A percentile compares a stretch with the other conserved stretches of the same genome.
Evolutionary conservation across 495 filamentous ascomycete species (phyloP).

Genomic region (Symbiotaphrina buchneri): DNA sequence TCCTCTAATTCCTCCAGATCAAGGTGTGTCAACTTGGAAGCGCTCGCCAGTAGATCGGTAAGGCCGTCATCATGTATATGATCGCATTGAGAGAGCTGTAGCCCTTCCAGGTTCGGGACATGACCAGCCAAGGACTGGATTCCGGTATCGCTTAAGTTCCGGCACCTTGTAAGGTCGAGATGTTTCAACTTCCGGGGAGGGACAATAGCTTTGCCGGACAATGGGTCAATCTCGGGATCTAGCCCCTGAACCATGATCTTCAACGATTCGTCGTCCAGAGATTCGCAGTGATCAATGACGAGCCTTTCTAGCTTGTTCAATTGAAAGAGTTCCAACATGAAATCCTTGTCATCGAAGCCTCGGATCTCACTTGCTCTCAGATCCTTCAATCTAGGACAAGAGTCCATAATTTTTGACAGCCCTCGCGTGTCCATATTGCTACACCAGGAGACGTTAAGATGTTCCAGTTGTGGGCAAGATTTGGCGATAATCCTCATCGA

Average conservation of each 20-base stretch:
- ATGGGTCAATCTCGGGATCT: conserved; percentile 50
- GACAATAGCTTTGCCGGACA: conserved; percentile 54
- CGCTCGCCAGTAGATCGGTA: conserved; percentile 45
- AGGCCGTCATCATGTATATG: conserved; percentile 53
- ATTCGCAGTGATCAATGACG: conserved; percentile 51
- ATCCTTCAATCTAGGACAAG: conserved; percentile 52
- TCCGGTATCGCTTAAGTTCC: conserved; percentile 43
- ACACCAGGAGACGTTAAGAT: conserved; percentile 84
- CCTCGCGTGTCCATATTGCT: conserved; percentile 63
- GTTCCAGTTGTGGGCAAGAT: conserved; percentile 59
- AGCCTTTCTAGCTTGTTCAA: conserved; percentile 65
- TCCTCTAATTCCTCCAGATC: conserved; percentile 72
- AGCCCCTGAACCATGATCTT: conserved; percentile 48
- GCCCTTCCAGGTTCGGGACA: conserved; percentile 57
- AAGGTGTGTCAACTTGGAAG: conserved; percentile 58
- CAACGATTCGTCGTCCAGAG: conserved; percentile 51
- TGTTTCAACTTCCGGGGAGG: conserved; percentile 63
- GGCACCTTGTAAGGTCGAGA: conserved; percentile 56
- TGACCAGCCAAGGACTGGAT: conserved; percentile 44
- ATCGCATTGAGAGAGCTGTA: conserved; percentile 54
- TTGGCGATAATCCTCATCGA: conserved; percentile 74
- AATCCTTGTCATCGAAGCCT: conserved; percentile 48
- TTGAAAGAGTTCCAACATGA: conserved; percentile 49
- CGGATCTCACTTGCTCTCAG: conserved; percentile 62
- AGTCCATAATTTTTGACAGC: conserved; percentile 45